Conservation (phyloP, 345 rosid species). For the Hibiscus syriacus region DNA sequence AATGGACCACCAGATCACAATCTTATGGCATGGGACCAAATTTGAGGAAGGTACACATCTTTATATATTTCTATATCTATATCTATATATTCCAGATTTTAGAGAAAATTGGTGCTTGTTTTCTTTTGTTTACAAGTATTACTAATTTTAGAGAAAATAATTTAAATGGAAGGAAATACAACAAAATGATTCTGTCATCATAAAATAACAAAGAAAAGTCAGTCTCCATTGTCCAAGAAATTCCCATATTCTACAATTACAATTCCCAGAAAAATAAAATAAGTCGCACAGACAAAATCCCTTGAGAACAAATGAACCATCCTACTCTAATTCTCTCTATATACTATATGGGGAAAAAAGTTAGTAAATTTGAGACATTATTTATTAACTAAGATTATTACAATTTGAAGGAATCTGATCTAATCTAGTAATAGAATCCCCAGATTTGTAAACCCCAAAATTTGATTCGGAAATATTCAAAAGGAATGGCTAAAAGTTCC, state of each 20-base stretch:
- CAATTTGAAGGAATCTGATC: not conserved
- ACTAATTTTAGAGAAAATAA: too few species aligned
- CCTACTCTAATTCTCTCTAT: too few species aligned
- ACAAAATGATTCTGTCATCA: not conserved
- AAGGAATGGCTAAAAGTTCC: conserved; percentile 28
- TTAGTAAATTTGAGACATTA: conserved; percentile 22
- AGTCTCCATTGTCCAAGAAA: not conserved
- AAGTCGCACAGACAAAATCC: not conserved
- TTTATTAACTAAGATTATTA: not conserved
- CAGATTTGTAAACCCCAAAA: not conserved
- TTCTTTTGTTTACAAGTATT: not conserved
- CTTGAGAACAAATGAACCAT: too few species aligned
- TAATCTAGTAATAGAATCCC: not conserved
- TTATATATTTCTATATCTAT: too few species aligned
- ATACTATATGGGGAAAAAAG: not conserved
- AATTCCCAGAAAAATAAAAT: not conserved
- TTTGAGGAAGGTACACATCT: not conserved
- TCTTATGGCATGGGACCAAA: not conserved
- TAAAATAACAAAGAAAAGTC: not conserved
- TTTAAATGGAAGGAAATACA: too few species aligned
- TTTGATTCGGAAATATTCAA: not conserved
- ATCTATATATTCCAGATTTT: too few species aligned
- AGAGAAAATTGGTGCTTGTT: too few species aligned
- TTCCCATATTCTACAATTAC: not conserved
- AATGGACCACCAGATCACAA: too few species aligned